Conservation (phyloP, 805 yeast genomes). For the Lipomyces yamanashiensis region DNA sequence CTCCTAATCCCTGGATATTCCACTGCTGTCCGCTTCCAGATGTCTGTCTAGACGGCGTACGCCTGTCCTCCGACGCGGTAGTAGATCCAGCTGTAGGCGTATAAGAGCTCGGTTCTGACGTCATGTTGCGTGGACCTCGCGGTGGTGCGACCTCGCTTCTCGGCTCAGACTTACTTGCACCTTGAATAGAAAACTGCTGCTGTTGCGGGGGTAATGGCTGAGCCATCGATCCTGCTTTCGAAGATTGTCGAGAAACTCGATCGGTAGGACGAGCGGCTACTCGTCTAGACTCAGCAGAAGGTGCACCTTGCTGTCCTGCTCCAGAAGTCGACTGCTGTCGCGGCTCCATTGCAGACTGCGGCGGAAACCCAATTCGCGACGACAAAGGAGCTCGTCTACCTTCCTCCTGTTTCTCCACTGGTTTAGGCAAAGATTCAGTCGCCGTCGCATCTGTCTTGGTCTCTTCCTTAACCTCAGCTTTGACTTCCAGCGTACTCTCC, state of each 20-base stretch:
- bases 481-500: background rate
- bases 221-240: too few relatives aligned
- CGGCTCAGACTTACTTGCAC: background rate
- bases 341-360: slow-evolving; percentile 17
- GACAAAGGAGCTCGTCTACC: background rate
- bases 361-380: slow-evolving; percentile 17
- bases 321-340: background rate
- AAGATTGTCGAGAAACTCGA: background rate
- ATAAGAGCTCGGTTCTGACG: too few relatives aligned
- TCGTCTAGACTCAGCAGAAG: background rate
- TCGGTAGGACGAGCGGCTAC: background rate
- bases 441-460: background rate
- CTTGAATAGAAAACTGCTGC: slow-evolving; percentile 11
- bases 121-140: too few relatives aligned
- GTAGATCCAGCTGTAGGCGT: too few relatives aligned
- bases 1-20: background rate
- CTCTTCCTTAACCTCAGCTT: background rate
- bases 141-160: too few relatives aligned
- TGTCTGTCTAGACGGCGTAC: too few relatives aligned
- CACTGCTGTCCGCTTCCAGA: background rate
- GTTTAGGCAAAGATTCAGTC: background rate
- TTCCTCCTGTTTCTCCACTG: background rate
- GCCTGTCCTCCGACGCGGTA: too few relatives aligned
- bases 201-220: background rate
- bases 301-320: background rate